Evolutionary conservation across 305 asterid species (phyloP).

Genomic region (Fraxinus velutina): DNA sequence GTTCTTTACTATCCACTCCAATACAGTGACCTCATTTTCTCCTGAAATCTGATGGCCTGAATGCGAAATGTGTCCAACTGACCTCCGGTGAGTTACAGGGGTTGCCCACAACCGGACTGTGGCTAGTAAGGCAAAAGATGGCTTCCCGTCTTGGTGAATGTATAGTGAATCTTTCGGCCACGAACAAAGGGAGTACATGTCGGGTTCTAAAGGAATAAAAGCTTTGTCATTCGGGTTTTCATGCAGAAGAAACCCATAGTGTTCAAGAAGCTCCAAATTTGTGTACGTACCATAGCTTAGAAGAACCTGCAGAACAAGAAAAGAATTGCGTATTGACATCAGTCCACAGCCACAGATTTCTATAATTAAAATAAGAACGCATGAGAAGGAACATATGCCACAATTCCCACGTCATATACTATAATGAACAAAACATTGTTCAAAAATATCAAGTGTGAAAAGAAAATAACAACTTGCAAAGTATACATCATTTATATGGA

Average conservation of each 20-base stretch:
- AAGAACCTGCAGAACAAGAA: constrained; percentile 54
- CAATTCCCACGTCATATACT: background rate
- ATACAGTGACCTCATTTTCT: constrained; percentile 51
- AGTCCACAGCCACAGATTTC: background rate
- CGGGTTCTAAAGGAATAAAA: constrained; percentile 62
- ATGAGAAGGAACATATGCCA: background rate
- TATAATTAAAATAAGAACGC: background rate
- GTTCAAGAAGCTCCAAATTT: constrained; percentile 84
- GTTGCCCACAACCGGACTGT: constrained; percentile 77
- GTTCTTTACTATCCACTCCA: constrained; percentile 45
- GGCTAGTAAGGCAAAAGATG: constrained; percentile 64
- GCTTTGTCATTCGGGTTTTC: constrained; percentile 74
- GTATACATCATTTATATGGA: background rate
- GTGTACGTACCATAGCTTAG: constrained; percentile 87
- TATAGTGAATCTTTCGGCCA: constrained; percentile 65
- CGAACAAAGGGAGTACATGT: constrained; percentile 57
- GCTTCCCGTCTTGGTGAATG: constrained; percentile 64
- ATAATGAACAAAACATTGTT: background rate
- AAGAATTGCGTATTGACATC: background rate
- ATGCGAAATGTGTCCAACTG: constrained; percentile 49
- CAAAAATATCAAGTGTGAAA: background rate
- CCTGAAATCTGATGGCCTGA: constrained; percentile 56
- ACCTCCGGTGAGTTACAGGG: constrained; percentile 49
- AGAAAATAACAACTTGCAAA: background rate
- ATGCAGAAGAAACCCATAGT: constrained; percentile 71